Evolutionary conservation across 768 basidiomycete species (phyloP), one percentile per base, ranked within the genome.

Genomic region (Boletus reticulatus): DNA sequence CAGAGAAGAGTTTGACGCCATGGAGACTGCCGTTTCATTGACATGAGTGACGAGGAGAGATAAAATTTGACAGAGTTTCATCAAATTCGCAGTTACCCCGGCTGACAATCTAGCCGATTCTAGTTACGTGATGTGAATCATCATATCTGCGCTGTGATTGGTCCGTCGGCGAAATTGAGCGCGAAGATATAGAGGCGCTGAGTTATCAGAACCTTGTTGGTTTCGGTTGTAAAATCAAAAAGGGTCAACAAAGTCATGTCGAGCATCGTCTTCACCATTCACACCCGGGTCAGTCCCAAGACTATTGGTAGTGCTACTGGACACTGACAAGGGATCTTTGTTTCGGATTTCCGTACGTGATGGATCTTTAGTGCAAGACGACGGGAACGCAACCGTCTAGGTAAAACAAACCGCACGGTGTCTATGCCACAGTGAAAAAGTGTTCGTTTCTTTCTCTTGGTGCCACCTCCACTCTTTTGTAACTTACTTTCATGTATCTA

Each of bases 91-190:
- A 22, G 49, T 60, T 49, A 58, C 50, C 17, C 50, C 55, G 55
- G 53, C 55, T 57, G 51, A 66, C 58, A 53, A 69, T 70, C 66
- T 66, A 68, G 66, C 61, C 63, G 67, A 59, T 59, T 50, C 12
- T 11, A 43, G 32, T 67, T 70, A 69, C 65, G 65, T 68, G 49
- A 67, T 54, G 44, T 54, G 59, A 60, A 57, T 45, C 52, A 52
- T 60, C 32, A 22, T 60, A 55, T 42, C 6, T 14, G 13, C 55
- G 38, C 4, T 49, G 13, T 61, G 58, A 65, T 70, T 66, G 66
- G 58, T 42, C 45, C 24, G 43, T 53, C 45, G 48, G 55, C n/a
- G 20, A 55, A 53, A 45, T 53, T 50, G 55, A 50, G 31, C 48
- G 36, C 61, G 46, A 48, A 60, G 53, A 49, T 44, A 31, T 20